A percentile compares a stretch with the other conserved stretches of the same genome.
These are phyloP conservation scores for Hypericum perforatum DNA, from an alignment of 345 rosid genomes.

Conservation along the genomic window DNA sequence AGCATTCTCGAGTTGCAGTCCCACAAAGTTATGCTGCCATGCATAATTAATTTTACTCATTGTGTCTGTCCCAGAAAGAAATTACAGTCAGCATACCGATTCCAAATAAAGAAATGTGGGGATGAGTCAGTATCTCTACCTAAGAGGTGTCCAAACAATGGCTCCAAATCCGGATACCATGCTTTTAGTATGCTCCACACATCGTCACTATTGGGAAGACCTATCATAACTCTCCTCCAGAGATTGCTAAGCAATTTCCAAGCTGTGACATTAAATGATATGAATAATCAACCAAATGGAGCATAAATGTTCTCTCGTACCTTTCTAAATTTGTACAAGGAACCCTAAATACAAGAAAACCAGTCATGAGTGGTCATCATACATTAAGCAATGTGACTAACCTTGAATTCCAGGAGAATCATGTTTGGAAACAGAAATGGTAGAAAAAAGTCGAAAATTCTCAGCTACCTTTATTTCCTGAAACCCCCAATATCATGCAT, in stretches of 20 bases:
- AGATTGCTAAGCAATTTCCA: slow-evolving; percentile 49
- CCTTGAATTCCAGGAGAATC: slow-evolving; percentile 45
- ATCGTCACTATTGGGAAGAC: slow-evolving; percentile 53
- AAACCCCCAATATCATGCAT: slow-evolving; percentile 12
- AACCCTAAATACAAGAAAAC: neutral
- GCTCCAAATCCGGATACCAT: slow-evolving; percentile 60
- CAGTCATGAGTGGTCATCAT: neutral
- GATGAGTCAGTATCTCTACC: slow-evolving; percentile 37
- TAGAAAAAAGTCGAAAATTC: slow-evolving; percentile 75
- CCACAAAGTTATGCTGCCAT: slow-evolving; percentile 21
- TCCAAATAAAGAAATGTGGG: slow-evolving; percentile 5
- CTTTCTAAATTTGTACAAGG: neutral
- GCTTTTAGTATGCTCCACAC: slow-evolving; percentile 44
- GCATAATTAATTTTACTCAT: slow-evolving; percentile 40
- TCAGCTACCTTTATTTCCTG: slow-evolving; percentile 83
- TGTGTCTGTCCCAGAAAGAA: slow-evolving; percentile 45
- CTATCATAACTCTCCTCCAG: slow-evolving; percentile 85
- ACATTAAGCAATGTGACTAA: slow-evolving; percentile 12
- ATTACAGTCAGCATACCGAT: slow-evolving; percentile 7
- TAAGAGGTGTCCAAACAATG: slow-evolving; percentile 48
- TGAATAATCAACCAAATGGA: neutral
- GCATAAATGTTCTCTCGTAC: neutral
- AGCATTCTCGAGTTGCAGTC: slow-evolving; percentile 27
- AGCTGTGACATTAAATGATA: slow-evolving; percentile 30
- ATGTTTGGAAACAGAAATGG: slow-evolving; percentile 57